Conservation (phyloP, 805 yeast genomes). For the Saturnispora silvae region DNA sequence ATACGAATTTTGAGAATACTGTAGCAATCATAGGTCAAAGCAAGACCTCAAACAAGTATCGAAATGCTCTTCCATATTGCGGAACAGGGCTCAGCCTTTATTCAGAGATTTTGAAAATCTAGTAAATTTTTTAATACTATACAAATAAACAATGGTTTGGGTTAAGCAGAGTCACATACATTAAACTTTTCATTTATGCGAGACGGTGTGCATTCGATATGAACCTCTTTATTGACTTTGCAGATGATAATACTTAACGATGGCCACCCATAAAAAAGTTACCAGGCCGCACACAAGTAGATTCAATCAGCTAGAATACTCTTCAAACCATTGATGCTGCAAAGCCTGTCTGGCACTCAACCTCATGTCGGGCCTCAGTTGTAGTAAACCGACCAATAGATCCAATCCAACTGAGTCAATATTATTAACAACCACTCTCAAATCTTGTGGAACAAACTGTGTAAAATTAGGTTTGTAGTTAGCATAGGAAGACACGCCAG, state of each 20-base stretch:
- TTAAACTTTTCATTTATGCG: too few species aligned
- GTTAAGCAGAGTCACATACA: too few species aligned
- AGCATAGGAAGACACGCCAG: slow-evolving; percentile 85
- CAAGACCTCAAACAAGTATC: slow-evolving; percentile 1
- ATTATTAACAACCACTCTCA: slow-evolving; percentile 56
- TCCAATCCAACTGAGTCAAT: slow-evolving; percentile 63
- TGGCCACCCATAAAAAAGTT: not conserved
- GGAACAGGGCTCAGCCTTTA: too few species aligned
- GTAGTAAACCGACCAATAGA: slow-evolving; percentile 46
- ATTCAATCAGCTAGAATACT: slow-evolving; percentile 32
- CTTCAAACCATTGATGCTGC: slow-evolving; percentile 76
- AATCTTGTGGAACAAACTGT: slow-evolving; percentile 80
- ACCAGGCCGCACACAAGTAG: not conserved
- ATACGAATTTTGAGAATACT: too few species aligned
- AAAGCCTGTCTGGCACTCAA: slow-evolving; percentile 51
- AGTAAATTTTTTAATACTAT: too few species aligned
- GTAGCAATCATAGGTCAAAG: too few species aligned
- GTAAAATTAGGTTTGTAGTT: slow-evolving; percentile 81
- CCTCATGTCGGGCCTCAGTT: slow-evolving; percentile 53
- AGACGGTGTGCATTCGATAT: too few species aligned
- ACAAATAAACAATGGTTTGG: too few species aligned
- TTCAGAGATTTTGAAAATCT: too few species aligned
- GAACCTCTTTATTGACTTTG: too few species aligned
- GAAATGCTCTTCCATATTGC: too few species aligned
- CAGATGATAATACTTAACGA: too few species aligned